These are phyloP conservation scores for Raphanus hybrid DNA, from an alignment of 441 rosid species.

Conservation along the genomic window DNA sequence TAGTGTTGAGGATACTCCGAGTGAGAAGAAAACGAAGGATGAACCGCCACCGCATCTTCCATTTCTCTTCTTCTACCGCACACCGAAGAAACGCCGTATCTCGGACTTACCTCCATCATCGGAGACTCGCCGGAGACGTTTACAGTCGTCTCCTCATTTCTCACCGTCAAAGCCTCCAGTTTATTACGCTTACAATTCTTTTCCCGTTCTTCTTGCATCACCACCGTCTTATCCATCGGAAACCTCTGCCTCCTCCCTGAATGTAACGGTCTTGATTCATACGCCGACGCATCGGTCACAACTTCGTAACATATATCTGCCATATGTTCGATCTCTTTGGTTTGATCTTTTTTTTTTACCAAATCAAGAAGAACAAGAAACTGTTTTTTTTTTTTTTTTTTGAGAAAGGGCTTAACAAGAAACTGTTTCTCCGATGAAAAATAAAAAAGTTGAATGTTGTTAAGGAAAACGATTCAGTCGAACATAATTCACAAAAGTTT, in stretches of 20 bases:
- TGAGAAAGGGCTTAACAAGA: too few relatives aligned
- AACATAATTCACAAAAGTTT: too few relatives aligned
- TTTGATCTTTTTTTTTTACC: background rate
- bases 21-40: constrained; percentile 41
- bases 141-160: background rate
- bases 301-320: constrained; percentile 71
- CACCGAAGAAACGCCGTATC: constrained; percentile 52
- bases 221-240: constrained; percentile 14
- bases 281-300: constrained; percentile 46
- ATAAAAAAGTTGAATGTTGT: background rate
- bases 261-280: constrained; percentile 31
- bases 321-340: constrained; percentile 39
- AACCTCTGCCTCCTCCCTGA: constrained; percentile 49
- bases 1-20: constrained; percentile 50
- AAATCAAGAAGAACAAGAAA: background rate
- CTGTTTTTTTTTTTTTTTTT: too few relatives aligned
- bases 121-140: constrained; percentile 9
- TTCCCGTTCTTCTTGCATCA: constrained; percentile 23
- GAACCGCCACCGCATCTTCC: constrained; percentile 66
- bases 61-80: constrained; percentile 70
- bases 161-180: background rate
- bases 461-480: too few relatives aligned
- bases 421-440: background rate
- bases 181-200: constrained; percentile 28
- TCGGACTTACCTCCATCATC: constrained; percentile 36